Evolutionary conservation across 371 early-diverging fungal genomes (phyloP), one percentile per base, ranked within the genome.

Genomic region (Mucor irregularis): DNA sequence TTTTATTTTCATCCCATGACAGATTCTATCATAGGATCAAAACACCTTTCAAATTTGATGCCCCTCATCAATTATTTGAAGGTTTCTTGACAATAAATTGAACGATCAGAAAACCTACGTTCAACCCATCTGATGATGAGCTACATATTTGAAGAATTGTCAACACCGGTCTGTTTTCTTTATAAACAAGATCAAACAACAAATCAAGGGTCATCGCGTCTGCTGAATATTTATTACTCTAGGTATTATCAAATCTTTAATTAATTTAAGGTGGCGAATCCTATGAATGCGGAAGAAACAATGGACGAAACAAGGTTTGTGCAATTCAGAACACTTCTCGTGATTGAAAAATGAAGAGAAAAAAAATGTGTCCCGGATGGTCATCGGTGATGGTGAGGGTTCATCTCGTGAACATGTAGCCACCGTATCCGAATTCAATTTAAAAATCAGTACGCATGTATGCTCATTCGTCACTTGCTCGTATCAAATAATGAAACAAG

Each of bases 351-450:
- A 81, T 86, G n/a, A n/a, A n/a, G n/a, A n/a, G n/a, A n/a, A n/a
- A 22, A 69, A 76, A 46, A 73, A 75, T 60, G 71, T 88, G 37
- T 79, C 83, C 44, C 96, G 97, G 96, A 83, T 94, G 31, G 93
- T 98, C 47, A 73, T 98, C 60, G 97, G 92, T 64, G 97, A 95
- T 72, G 98, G 98, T 62, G 98, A 98, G 84, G 98, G 98, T 25
- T 93, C 93, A 40, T 90, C 96, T 42, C 89, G 98, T 64, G 97
- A 96, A 73, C 96, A 96, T 69, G 96, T 96, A 40, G 96, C 95
- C 33, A 73, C 96, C 67, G 91, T 95, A 71, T 91, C 91, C 34
- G 88, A 97, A 61, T 90, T n/a, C n/a, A n/a, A n/a, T n/a, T n/a
- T n/a, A n/a, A n/a, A n/a, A n/a, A n/a, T n/a, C n/a, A n/a, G n/a